Conservation (phyloP, 306 rosid genomes). For the Prunus dulcis region DNA sequence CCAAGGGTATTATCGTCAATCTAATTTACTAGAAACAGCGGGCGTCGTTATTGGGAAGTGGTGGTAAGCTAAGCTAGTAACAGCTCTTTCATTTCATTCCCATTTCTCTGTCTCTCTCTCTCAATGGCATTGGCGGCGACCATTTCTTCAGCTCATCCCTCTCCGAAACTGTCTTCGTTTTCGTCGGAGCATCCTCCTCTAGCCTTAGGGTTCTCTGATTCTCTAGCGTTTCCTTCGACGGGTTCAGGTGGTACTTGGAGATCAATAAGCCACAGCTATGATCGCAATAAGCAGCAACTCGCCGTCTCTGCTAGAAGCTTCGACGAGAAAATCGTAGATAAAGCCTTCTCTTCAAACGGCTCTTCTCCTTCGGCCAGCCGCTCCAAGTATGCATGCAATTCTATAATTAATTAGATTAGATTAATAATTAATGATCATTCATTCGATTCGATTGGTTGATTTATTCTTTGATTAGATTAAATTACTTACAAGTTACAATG, state of each 20-base stretch:
- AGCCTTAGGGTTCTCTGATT: conserved; percentile 1
- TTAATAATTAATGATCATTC: background rate
- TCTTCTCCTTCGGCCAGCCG: conserved; percentile 30
- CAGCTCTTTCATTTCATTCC: no score
- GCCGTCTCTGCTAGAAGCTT: conserved; percentile 30
- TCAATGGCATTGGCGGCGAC: background rate
- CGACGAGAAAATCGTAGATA: conserved; percentile 9
- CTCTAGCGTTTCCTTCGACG: background rate
- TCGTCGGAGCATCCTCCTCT: background rate
- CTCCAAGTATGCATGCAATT: conserved; percentile 34
- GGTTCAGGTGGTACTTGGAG: conserved; percentile 6
- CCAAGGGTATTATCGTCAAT: background rate
- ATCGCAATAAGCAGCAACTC: conserved; percentile 22
- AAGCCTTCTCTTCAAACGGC: conserved; percentile 21
- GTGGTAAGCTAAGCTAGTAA: background rate
- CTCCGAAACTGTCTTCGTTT: background rate
- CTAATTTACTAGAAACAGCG: background rate
- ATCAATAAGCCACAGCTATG: conserved; percentile 1
- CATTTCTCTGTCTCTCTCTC: background rate
- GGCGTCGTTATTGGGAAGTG: background rate
- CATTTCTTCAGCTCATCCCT: background rate
- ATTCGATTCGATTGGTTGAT: background rate
- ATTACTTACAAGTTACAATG: no score
- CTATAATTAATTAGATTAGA: background rate
- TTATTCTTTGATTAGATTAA: no score